Conservation (phyloP, 1,284 basidiomycete genomes). For the Sphagnurus paluster region DNA sequence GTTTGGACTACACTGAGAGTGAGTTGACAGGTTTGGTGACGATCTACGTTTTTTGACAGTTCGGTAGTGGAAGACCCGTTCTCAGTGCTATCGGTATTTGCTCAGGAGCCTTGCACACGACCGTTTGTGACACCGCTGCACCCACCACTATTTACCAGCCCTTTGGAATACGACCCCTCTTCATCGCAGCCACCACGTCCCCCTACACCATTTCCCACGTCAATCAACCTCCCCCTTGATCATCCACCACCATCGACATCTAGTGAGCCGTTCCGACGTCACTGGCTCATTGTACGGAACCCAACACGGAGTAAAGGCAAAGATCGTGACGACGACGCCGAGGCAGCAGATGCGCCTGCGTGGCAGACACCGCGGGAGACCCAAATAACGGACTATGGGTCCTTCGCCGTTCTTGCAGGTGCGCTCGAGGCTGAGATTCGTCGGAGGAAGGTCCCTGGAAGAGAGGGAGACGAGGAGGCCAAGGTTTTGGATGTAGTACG, state of each 20-base stretch:
- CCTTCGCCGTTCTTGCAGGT: constrained; percentile 51
- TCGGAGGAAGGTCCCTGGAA: constrained; percentile 28
- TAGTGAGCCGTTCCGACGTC: constrained; percentile 26
- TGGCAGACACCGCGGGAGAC: constrained; percentile 54
- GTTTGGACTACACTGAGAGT: constrained; percentile 73
- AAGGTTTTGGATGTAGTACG: constrained; percentile 34
- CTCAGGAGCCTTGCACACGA: constrained; percentile 53
- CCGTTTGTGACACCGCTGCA: constrained; percentile 61
- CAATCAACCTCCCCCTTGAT: constrained; percentile 28
- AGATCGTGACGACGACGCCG: constrained; percentile 52
- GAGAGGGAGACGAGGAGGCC: constrained; percentile 35
- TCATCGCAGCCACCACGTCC: constrained; percentile 17
- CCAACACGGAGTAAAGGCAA: constrained; percentile 48
- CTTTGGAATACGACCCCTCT: constrained; percentile 27
- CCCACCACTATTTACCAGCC: constrained; percentile 35
- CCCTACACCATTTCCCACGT: constrained; percentile 16
- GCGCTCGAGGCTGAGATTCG: constrained; percentile 48
- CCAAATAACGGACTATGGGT: constrained; percentile 59
- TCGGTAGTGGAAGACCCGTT: constrained; percentile 77
- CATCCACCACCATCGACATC: constrained; percentile 12
- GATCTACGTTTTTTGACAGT: constrained; percentile 12
- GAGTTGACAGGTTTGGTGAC: constrained; percentile 13
- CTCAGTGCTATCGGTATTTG: constrained; percentile 59
- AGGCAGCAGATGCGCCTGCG: constrained; percentile 27
- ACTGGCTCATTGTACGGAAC: constrained; percentile 45